Conservation (phyloP, 164 flowering plant genomes). For the Vitis vinifera region ASM3070453v1 NC_081817.1:1759501-1760000, state of each 20-base stretch:
- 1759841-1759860: not conserved
- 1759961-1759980: slow-evolving; percentile 92
- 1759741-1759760: not conserved
- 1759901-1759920: slow-evolving; percentile 85
- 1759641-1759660: not conserved
- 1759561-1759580: not conserved
- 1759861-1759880: slow-evolving; percentile 1
- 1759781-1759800: not conserved
- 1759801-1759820: not conserved
- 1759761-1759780: not conserved
- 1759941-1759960: slow-evolving; percentile 87
- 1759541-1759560: not conserved
- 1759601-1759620: no score
- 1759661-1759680: not conserved
- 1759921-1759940: slow-evolving; percentile 94
- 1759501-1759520: no score
- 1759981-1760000: slow-evolving; percentile 82
- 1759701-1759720: not conserved
- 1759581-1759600: not conserved
- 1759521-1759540: not conserved
- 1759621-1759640: no score
- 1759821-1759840: not conserved
- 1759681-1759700: not conserved
- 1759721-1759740: not conserved
- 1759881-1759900: slow-evolving; percentile 68